Evolutionary conservation across 1,139 yeast species (phyloP).

Genomic region (Hansenula lynferdii): DNA sequence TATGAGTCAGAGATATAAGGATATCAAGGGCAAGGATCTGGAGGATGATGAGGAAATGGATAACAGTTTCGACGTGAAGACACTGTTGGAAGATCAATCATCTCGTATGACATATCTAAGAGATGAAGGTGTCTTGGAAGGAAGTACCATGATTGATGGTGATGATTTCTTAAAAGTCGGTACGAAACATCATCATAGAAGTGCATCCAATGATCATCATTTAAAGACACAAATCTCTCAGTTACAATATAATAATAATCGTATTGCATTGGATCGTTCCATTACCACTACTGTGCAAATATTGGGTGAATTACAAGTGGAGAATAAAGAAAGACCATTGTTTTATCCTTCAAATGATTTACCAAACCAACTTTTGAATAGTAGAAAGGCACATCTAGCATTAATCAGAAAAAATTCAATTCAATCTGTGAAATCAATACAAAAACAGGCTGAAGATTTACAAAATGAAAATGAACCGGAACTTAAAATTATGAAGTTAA

Average conservation of each 20-base stretch:
- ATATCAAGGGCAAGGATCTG: neutral
- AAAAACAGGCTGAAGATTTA: conserved; percentile 20
- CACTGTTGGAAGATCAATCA: conserved; percentile 11
- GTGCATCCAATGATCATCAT: conserved; percentile 17
- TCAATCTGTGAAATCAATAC: conserved; percentile 14
- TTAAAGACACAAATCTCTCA: conserved; percentile 53
- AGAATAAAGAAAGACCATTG: conserved; percentile 57
- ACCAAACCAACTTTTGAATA: conserved; percentile 34
- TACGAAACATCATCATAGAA: conserved; percentile 10
- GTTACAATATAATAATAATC: conserved; percentile 63
- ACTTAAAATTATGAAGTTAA: conserved; percentile 59
- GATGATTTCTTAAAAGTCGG: conserved; percentile 4
- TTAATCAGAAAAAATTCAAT: conserved; percentile 40
- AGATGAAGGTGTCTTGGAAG: conserved; percentile 21
- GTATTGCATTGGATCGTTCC: conserved; percentile 55
- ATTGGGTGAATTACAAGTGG: conserved; percentile 47
- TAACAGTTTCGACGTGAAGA: conserved; percentile 8
- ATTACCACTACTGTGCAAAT: conserved; percentile 53
- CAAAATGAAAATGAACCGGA: conserved; percentile 30
- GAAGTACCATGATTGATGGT: conserved; percentile 21
- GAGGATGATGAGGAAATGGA: conserved; percentile 2
- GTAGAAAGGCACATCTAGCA: conserved; percentile 37
- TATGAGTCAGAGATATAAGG: conserved; percentile 2
- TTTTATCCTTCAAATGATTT: conserved; percentile 55
- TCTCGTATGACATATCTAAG: conserved; percentile 18